Evolutionary conservation across 768 basidiomycete genomes (phyloP).

Genomic region (Mrakia hoshinonis): DNA sequence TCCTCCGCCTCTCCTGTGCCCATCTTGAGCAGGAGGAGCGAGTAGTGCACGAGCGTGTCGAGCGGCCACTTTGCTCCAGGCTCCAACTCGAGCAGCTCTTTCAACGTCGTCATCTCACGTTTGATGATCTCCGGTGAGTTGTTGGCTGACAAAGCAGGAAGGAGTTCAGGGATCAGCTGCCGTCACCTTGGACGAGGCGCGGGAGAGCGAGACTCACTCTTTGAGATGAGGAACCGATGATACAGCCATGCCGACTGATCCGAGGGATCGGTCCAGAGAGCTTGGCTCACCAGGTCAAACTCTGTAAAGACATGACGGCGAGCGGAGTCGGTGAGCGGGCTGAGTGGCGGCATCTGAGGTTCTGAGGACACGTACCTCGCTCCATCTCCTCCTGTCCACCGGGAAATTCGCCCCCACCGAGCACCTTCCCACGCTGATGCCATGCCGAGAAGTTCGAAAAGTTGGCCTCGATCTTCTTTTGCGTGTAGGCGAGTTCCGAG

Average conservation of each 20-base stretch:
- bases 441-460: constrained; percentile 98
- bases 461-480: constrained; percentile 80
- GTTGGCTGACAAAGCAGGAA: constrained; percentile 46
- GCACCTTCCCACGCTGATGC: constrained; percentile 84
- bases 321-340: not conserved
- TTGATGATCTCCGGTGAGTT: constrained; percentile 48
- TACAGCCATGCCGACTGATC: constrained; percentile 99
- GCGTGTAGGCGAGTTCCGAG: constrained; percentile 76
- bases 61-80: constrained; percentile 96
- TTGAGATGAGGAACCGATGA: constrained; percentile 89
- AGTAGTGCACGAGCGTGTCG: constrained; percentile 82
- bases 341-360: not conserved
- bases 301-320: constrained; percentile 48
- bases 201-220: constrained; percentile 46
- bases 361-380: constrained; percentile 52
- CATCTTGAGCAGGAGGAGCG: constrained; percentile 48
- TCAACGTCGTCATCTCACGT: constrained; percentile 67
- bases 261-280: constrained; percentile 89
- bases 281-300: constrained; percentile 83
- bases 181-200: not conserved
- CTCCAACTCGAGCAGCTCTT: constrained; percentile 77
- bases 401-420: not conserved
- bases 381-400: constrained; percentile 53
- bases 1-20: constrained; percentile 30
- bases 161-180: not conserved